Base-by-base conservation (phyloP, 306 rosid species). In the Inga oerstediana region DNA sequence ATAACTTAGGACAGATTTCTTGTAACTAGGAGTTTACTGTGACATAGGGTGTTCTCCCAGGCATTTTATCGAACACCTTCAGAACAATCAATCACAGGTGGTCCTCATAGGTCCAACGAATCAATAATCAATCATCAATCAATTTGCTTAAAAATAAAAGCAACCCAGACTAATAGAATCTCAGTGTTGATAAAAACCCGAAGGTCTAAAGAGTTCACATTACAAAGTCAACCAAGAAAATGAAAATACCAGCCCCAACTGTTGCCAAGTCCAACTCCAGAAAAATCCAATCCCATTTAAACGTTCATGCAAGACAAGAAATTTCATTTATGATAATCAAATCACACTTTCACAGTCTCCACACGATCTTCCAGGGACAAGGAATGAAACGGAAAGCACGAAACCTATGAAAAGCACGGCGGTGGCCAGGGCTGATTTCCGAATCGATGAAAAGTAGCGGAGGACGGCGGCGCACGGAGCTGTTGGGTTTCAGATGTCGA, bases 21-120 rank as follows among this genome's bases (percentile, higher is more conserved):
- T 8, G 19, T 9, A 39, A 69, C 49, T n/a, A 9, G 74, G 45
- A 19, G 27, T n/a, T 37, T 37, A 19, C 73, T 35, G 10, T 68
- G 48, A 37, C 14, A 10, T 41, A 70, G 5, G 10, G 51, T 70
- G 32, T 10, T 70, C 14, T 70, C 74, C 7, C 17, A 20, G 74
- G 74, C 51, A 69, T 69, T 69, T 41, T 41, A 69, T 69, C 74
- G 32, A 69, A 69, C 30, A 45, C 76, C 5, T 24, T 72, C n/a
- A 41, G 11, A 43, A 22, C 52, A 70, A 70, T 43, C 19, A 19
- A 43, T 44, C 75, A 43, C 35, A 7, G 2, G 4, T 41, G 27
- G 20, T 44, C 35, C 37, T 71, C 75, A 71, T 5, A 71, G 35
- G 19, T 71, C 10, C 34, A 7, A 43, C 27, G 17, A 7, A 43